Percentiles rank a stretch among this genome's conserved stretches.
These are phyloP conservation scores for Colletotrichum plurivorum DNA, from an alignment of 2,329 filamentous ascomycete species.

Conservation along the genomic window DNA sequence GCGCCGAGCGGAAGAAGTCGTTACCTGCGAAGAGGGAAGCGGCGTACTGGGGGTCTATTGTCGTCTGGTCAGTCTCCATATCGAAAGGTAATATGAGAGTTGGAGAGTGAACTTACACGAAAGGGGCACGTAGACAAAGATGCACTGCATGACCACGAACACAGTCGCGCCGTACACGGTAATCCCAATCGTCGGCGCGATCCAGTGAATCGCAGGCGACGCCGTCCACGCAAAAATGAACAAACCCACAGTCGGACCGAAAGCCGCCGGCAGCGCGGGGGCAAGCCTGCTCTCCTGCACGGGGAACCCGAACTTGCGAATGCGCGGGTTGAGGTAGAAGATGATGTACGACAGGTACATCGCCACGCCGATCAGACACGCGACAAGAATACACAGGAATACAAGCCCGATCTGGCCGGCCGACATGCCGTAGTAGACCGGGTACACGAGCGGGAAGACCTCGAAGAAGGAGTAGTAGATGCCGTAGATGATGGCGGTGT, in stretches of 20 bases:
- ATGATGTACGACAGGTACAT: slow-evolving; percentile 67
- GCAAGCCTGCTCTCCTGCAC: slow-evolving; percentile 68
- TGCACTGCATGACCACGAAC: slow-evolving; percentile 71
- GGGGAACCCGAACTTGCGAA: slow-evolving; percentile 63
- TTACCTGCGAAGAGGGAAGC: slow-evolving; percentile 73
- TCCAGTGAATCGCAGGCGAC: slow-evolving; percentile 65
- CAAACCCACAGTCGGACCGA: slow-evolving; percentile 70
- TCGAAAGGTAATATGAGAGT: neutral
- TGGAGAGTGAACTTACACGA: neutral
- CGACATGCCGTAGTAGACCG: slow-evolving; percentile 71
- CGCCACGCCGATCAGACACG: slow-evolving; percentile 65
- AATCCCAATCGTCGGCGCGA: slow-evolving; percentile 70
- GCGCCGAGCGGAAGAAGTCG: slow-evolving; percentile 69
- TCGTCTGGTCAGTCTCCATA: neutral
- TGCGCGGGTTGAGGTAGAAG: slow-evolving; percentile 66
- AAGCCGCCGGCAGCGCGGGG: slow-evolving; percentile 66
- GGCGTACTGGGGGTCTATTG: slow-evolving; percentile 68
- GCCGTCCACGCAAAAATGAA: slow-evolving; percentile 74
- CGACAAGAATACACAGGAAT: slow-evolving; percentile 73
- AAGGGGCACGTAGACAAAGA: slow-evolving; percentile 72
- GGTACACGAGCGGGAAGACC: slow-evolving; percentile 76
- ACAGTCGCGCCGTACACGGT: slow-evolving; percentile 65
- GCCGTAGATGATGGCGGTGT: slow-evolving; percentile 73
- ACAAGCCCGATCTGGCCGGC: slow-evolving; percentile 71
- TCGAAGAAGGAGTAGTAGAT: slow-evolving; percentile 77